Conservation (phyloP, 139 green algal genomes). For the Chlorella sorokiniana region DNA sequence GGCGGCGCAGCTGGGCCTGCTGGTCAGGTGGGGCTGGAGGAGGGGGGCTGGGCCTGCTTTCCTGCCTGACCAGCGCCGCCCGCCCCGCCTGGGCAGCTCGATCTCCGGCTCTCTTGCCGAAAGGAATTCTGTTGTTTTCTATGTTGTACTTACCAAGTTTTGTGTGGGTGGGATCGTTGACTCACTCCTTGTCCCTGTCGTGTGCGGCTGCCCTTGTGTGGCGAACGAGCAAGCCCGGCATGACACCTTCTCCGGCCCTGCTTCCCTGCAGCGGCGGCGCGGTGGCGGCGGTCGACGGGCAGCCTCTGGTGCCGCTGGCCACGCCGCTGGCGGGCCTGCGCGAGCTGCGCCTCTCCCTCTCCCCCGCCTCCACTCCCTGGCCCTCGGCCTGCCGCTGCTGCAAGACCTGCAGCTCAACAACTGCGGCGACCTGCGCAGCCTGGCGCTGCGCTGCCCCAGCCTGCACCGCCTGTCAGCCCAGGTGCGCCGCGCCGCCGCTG, state of each 20-base stretch:
- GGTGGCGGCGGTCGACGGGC: background rate
- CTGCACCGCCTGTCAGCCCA: slow-evolving; percentile 38
- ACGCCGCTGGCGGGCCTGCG: slow-evolving; percentile 34
- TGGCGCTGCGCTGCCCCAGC: slow-evolving; percentile 61
- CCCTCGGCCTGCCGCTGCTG: slow-evolving; percentile 54
- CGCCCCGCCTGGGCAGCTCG: too few species aligned
- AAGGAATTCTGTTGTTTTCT: too few species aligned
- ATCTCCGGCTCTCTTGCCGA: background rate
- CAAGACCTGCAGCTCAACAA: slow-evolving; percentile 58
- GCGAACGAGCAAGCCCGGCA: background rate
- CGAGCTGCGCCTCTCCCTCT: slow-evolving; percentile 36
- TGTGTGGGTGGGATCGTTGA: too few species aligned
- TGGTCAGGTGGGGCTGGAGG: background rate
- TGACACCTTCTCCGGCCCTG: background rate
- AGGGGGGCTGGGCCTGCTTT: slow-evolving; percentile 10
- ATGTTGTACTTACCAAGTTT: too few species aligned
- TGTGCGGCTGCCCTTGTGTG: too few species aligned
- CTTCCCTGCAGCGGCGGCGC: background rate
- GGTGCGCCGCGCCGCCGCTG: background rate
- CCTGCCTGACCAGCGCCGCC: background rate
- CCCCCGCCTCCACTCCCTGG: slow-evolving; percentile 30
- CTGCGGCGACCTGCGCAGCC: slow-evolving; percentile 45
- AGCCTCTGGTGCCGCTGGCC: slow-evolving; percentile 14
- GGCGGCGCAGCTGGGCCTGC: background rate
- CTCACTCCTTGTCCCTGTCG: too few species aligned